These are phyloP conservation scores for Vickermania ingenoplastis DNA, from an alignment of 208 protist genomes.

Conservation along the genomic window DNA sequence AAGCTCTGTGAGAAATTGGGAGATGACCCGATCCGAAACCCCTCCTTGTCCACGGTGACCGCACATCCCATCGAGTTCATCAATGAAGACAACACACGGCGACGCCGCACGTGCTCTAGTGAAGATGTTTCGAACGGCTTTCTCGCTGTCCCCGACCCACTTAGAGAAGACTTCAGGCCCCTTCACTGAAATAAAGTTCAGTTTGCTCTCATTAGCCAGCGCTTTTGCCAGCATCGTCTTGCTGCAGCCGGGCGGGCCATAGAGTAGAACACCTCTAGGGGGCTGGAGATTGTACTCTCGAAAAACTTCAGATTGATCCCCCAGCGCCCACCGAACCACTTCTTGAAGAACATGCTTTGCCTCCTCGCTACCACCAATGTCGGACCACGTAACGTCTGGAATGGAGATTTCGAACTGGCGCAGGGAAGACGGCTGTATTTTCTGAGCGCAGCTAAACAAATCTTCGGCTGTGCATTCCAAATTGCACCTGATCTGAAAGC, in stretches of 20 bases:
- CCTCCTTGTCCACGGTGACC: constrained; percentile 85
- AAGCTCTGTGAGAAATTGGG: constrained; percentile 99
- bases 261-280: constrained; percentile 97
- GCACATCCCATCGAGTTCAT: constrained; percentile 99
- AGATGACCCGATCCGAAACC: constrained; percentile 97
- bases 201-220: constrained; percentile 97
- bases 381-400: constrained; percentile 83
- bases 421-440: constrained; percentile 46
- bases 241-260: constrained; percentile 97
- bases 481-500: constrained; percentile 18
- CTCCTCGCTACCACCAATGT: constrained; percentile 92
- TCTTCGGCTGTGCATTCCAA: constrained; percentile 12
- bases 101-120: constrained; percentile 99
- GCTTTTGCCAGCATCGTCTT: constrained; percentile 98
- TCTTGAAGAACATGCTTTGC: constrained; percentile 89
- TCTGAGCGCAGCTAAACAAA: constrained; percentile 15
- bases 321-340: constrained; percentile 86
- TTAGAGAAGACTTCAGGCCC: constrained; percentile 99
- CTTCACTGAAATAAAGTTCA: constrained; percentile 99
- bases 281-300: constrained; percentile 92
- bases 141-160: constrained; percentile 97
- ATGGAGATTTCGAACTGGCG: constrained; percentile 69
- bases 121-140: constrained; percentile 99
- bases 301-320: constrained; percentile 87
- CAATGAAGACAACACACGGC: constrained; percentile 99